Conservation (phyloP, 306 rosid genomes). For the Rosa lucieae region DNA sequence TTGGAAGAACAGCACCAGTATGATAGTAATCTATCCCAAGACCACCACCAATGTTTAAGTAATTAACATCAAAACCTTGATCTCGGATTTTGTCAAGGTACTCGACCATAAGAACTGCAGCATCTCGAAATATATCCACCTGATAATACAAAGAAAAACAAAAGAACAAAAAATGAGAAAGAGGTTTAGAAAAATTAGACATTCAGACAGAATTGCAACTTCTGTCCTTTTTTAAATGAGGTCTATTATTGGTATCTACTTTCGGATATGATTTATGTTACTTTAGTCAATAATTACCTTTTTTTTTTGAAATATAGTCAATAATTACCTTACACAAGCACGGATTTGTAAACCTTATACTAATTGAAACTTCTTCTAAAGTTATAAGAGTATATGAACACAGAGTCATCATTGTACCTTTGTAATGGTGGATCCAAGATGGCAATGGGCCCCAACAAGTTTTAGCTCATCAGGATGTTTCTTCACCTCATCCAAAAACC, state of each 20-base stretch:
- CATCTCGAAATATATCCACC: constrained; percentile 96
- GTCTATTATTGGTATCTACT: not conserved
- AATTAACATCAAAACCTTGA: constrained; percentile 87
- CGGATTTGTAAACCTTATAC: not conserved
- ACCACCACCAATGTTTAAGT: constrained; percentile 93
- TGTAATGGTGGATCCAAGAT: constrained; percentile 95
- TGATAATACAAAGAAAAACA: constrained; percentile 25
- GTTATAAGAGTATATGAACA: not conserved
- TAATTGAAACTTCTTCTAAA: not conserved
- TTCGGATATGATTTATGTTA: not conserved
- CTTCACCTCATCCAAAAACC: constrained; percentile 90
- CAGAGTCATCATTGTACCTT: constrained; percentile 48
- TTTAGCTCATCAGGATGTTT: constrained; percentile 74
- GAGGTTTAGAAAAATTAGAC: not conserved
- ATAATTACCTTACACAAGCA: not conserved
- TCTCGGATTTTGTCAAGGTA: constrained; percentile 82
- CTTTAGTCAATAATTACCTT: not conserved
- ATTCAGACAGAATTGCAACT: not conserved
- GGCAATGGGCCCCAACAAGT: constrained; percentile 97
- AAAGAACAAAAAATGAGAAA: not conserved
- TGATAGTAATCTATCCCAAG: constrained; percentile 95
- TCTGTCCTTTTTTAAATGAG: not conserved
- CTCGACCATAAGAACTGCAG: constrained; percentile 83
- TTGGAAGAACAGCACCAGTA: constrained; percentile 77
- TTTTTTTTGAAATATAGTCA: not conserved